A percentile compares a stretch with the other conserved stretches of the same genome.
These are phyloP conservation scores for Calonectria leucothoes DNA, from an alignment of 2,329 filamentous ascomycete species.

Conservation along the genomic window DNA sequence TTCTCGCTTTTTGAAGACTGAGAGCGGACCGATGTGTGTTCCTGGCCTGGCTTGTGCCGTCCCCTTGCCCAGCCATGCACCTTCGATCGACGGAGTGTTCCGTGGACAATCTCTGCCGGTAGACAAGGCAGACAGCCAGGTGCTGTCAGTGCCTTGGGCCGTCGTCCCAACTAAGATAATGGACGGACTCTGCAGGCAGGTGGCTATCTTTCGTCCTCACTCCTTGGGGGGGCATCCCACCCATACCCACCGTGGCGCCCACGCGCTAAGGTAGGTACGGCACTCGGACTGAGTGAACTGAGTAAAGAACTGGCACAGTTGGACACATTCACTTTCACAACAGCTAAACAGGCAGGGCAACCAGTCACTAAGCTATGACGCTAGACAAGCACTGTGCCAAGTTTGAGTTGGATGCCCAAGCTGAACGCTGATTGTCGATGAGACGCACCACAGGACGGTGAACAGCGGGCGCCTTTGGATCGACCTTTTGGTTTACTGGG, in stretches of 20 bases:
- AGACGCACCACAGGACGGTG: slow-evolving; percentile 29
- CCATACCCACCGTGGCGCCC: slow-evolving; percentile 15
- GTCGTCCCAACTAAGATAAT: not conserved
- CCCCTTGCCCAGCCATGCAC: not conserved
- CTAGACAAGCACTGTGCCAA: not conserved
- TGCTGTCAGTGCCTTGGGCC: not conserved
- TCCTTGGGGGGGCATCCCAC: slow-evolving; percentile 6
- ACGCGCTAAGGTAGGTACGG: slow-evolving; percentile 25
- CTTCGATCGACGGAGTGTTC: not conserved
- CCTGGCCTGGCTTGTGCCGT: not conserved
- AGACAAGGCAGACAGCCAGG: not conserved
- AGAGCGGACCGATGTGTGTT: not conserved
- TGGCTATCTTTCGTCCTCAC: not conserved
- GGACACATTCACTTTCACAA: not conserved
- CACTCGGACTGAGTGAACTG: not conserved
- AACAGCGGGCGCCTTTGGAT: slow-evolving; percentile 5
- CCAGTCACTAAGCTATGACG: not conserved
- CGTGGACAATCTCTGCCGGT: not conserved
- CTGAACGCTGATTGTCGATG: slow-evolving; percentile 13
- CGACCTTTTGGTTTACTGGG: slow-evolving; percentile 8
- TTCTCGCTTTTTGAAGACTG: not conserved
- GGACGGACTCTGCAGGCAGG: not conserved
- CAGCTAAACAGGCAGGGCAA: not conserved
- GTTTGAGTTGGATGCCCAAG: not conserved
- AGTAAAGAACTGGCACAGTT: not conserved